Evolutionary conservation across 805 yeast genomes (phyloP).

Genomic region (Kodamaea sagamina): DNA sequence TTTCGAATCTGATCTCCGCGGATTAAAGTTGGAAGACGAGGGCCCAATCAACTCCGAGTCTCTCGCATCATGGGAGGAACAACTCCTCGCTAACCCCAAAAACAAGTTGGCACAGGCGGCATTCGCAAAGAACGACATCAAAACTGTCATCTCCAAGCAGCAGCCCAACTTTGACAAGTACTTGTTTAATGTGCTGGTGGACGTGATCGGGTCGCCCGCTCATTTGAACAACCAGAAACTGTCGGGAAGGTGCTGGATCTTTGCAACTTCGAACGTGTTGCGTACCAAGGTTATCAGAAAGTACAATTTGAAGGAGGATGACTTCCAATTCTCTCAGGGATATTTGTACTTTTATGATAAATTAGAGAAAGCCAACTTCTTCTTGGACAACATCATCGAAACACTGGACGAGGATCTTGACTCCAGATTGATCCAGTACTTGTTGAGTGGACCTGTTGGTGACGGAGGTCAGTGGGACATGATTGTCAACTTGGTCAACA

Average conservation of each 20-base stretch:
- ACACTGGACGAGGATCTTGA: slow-evolving; percentile 67
- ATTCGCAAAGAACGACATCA: slow-evolving; percentile 49
- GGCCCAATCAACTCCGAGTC: slow-evolving; percentile 1
- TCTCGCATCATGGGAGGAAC: slow-evolving; percentile 44
- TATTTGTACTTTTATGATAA: slow-evolving; percentile 84
- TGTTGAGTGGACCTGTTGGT: slow-evolving; percentile 63
- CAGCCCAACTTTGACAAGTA: slow-evolving; percentile 14
- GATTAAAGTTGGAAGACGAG: slow-evolving; percentile 2
- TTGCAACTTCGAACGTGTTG: slow-evolving; percentile 77
- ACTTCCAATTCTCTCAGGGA: slow-evolving; percentile 75
- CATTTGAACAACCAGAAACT: slow-evolving; percentile 59
- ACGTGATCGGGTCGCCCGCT: slow-evolving; percentile 37
- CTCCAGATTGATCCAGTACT: slow-evolving; percentile 67
- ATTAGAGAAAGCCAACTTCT: slow-evolving; percentile 80
- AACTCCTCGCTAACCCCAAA: slow-evolving; percentile 47
- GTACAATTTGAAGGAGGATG: slow-evolving; percentile 52
- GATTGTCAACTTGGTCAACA: slow-evolving; percentile 73
- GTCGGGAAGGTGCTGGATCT: slow-evolving; percentile 88
- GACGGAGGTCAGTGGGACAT: slow-evolving; percentile 92
- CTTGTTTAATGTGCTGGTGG: slow-evolving; percentile 40
- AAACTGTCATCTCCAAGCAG: slow-evolving; percentile 19
- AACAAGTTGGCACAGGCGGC: slow-evolving; percentile 57
- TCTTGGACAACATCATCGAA: slow-evolving; percentile 72
- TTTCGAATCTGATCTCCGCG: slow-evolving; percentile 6
- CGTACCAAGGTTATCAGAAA: slow-evolving; percentile 62